A percentile compares a stretch with the other conserved stretches of the same genome.
Evolutionary conservation across 148 eudicot species (phyloP).

Genomic region (Bassia scoparia): DNA sequence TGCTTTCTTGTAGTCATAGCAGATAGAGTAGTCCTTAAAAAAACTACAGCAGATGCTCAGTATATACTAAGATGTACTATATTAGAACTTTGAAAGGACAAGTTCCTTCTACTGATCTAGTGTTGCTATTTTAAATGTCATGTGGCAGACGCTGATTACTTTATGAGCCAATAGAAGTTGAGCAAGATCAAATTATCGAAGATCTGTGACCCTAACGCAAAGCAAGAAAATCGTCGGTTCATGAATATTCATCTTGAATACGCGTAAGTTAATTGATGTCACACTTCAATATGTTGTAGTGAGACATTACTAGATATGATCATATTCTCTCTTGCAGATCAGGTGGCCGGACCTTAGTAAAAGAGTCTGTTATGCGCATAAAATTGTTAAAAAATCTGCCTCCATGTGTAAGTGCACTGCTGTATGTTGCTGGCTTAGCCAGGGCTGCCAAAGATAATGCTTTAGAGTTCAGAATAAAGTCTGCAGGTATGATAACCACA

Average conservation of each 20-base stretch:
- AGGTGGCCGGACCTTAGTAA: conserved; percentile 75
- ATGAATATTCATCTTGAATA: conserved; percentile 84
- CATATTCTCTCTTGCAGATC: conserved; percentile 50
- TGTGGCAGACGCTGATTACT: conserved; percentile 75
- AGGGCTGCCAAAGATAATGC: neutral
- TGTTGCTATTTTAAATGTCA: conserved; percentile 5
- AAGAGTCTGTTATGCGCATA: conserved; percentile 85
- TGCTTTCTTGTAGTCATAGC: too few relatives aligned
- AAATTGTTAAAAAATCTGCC: conserved; percentile 12
- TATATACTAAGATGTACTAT: too few relatives aligned
- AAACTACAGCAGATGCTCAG: too few relatives aligned
- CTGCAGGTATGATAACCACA: too few relatives aligned
- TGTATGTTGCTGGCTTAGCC: conserved; percentile 1
- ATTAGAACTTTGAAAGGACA: neutral
- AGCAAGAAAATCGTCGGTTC: conserved; percentile 82
- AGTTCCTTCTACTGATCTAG: neutral
- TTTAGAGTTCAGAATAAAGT: too few relatives aligned
- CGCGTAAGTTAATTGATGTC: conserved; percentile 41
- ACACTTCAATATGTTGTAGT: neutral
- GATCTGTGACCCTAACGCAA: conserved; percentile 72
- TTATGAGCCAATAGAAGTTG: conserved; percentile 84
- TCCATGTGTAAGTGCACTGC: neutral
- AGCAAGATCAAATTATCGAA: conserved; percentile 84
- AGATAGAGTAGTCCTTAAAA: too few relatives aligned
- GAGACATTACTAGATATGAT: neutral